Evolutionary conservation across 2,329 filamentous ascomycete species (phyloP).

Genomic region (Fusarium tanahbumbuense): DNA sequence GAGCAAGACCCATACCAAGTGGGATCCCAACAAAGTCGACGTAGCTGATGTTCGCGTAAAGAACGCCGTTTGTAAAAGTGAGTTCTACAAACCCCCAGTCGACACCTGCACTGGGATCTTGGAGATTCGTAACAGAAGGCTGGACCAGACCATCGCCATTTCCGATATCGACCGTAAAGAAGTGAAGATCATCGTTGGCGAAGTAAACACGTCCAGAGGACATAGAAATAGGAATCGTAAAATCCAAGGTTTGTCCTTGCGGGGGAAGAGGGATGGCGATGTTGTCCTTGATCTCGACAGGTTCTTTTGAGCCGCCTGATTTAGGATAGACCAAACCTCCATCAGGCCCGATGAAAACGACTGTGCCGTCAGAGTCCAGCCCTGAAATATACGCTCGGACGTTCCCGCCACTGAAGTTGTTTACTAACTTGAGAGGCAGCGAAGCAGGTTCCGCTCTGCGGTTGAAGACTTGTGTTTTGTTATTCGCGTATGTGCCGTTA

Average conservation of each 20-base stretch:
- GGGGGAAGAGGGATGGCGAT: slow-evolving; percentile 58
- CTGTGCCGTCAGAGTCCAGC: slow-evolving; percentile 52
- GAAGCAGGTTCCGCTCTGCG: slow-evolving; percentile 10
- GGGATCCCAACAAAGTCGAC: slow-evolving; percentile 64
- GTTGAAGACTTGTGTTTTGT: slow-evolving; percentile 12
- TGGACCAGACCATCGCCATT: slow-evolving; percentile 57
- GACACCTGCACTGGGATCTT: slow-evolving; percentile 56
- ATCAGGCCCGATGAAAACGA: slow-evolving; percentile 58
- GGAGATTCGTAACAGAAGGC: slow-evolving; percentile 58
- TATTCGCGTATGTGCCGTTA: slow-evolving; percentile 51
- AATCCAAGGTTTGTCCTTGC: slow-evolving; percentile 51
- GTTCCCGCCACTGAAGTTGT: slow-evolving; percentile 55
- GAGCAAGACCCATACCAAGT: slow-evolving; percentile 61
- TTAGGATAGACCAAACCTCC: slow-evolving; percentile 58
- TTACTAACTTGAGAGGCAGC: slow-evolving; percentile 53
- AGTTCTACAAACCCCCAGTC: slow-evolving; percentile 65
- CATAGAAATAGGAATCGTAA: slow-evolving; percentile 57
- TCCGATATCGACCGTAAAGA: slow-evolving; percentile 54
- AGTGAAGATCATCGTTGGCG: slow-evolving; percentile 55
- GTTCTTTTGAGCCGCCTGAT: slow-evolving; percentile 50
- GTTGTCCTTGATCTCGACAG: slow-evolving; percentile 53
- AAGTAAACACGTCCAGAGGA: slow-evolving; percentile 60
- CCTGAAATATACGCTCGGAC: slow-evolving; percentile 61
- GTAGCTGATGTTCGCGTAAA: slow-evolving; percentile 63
- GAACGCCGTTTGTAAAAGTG: slow-evolving; percentile 54